phyloP scores from a whole-genome alignment of 2,329 filamentous ascomycete species.

The Alternaria longipes region DNA sequence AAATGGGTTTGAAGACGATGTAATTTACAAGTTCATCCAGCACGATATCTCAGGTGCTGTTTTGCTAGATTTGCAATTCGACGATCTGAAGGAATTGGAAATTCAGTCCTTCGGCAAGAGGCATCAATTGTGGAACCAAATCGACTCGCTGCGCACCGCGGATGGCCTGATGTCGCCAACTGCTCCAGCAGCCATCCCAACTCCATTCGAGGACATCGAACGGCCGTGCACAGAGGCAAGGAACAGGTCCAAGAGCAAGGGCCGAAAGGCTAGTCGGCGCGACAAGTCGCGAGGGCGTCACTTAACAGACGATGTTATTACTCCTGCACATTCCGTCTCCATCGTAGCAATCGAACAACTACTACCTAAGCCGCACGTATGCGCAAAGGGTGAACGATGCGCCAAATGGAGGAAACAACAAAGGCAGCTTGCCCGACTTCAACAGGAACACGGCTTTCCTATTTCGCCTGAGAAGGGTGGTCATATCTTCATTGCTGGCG shows the following conservation, averaged over 20 bases:
- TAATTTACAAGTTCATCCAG: conserved; percentile 84
- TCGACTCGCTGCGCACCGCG: conserved; percentile 69
- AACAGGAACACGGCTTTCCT: conserved; percentile 74
- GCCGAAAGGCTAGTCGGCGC: conserved; percentile 40
- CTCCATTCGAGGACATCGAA: conserved; percentile 59
- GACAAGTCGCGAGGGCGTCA: conserved; percentile 48
- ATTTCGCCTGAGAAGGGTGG: conserved; percentile 69
- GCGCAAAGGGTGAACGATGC: conserved; percentile 87
- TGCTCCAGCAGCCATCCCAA: conserved; percentile 57
- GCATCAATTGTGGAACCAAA: conserved; percentile 81
- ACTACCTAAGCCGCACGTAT: conserved; percentile 83
- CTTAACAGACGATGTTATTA: conserved; percentile 70
- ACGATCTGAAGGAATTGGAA: conserved; percentile 82
- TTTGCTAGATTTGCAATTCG: conserved; percentile 88
- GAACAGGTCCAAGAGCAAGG: conserved; percentile 49
- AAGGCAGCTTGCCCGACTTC: conserved; percentile 76
- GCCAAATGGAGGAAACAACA: conserved; percentile 84
- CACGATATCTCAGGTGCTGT: conserved; percentile 94
- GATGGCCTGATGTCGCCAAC: conserved; percentile 51
- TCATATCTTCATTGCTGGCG: conserved; percentile 78
- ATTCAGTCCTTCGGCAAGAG: conserved; percentile 84
- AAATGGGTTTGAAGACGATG: conserved; percentile 76
- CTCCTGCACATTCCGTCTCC: conserved; percentile 83
- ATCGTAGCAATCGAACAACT: conserved; percentile 93
- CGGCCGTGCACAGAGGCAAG: conserved; percentile 54